phyloP scores from a whole-genome alignment of 768 basidiomycete genomes.

The Kondoa subrosea region DNA sequence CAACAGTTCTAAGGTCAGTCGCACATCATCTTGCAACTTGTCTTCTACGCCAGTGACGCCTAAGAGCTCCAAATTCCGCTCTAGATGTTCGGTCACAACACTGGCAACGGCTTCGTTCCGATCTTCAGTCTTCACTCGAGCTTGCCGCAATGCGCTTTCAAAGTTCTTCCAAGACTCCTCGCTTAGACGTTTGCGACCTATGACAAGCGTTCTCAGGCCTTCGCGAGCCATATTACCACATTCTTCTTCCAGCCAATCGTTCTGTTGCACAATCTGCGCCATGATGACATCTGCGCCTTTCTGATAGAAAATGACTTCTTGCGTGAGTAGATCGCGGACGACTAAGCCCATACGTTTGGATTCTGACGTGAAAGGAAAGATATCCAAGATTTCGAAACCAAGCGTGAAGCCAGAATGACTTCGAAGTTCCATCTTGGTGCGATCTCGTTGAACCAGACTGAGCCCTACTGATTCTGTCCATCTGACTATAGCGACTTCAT shows the following conservation, averaged over 20 bases:
- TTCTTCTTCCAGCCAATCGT: conserved; percentile 98
- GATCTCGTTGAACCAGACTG: conserved; percentile 71
- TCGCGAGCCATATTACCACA: conserved; percentile 97
- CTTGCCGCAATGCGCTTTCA: conserved; percentile 52
- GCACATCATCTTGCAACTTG: conserved; percentile 93
- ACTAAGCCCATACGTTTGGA: conserved; percentile 99
- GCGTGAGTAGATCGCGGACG: conserved; percentile 56
- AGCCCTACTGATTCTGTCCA: conserved; percentile 94
- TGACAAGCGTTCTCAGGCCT: conserved; percentile 80
- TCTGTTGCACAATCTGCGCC: conserved; percentile 80
- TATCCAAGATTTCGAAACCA: conserved; percentile 68
- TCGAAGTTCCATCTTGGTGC: conserved; percentile 70
- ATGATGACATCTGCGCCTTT: conserved; percentile 99
- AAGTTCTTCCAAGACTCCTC: conserved; percentile 56
- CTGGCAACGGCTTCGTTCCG: conserved; percentile 62
- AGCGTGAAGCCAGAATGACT: conserved; percentile 49
- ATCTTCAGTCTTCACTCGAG: conserved; percentile 56
- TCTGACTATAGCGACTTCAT: conserved; percentile 94
- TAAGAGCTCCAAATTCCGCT: conserved; percentile 74
- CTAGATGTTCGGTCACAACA: conserved; percentile 60
- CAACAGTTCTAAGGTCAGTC: conserved; percentile 74
- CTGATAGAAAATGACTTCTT: conserved; percentile 75
- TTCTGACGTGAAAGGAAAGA: conserved; percentile 97
- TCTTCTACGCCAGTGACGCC: conserved; percentile 98
- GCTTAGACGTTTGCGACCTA: conserved; percentile 63